Evolutionary conservation across 768 basidiomycete species (phyloP).

Genomic region (Boletellus sp.): DNA sequence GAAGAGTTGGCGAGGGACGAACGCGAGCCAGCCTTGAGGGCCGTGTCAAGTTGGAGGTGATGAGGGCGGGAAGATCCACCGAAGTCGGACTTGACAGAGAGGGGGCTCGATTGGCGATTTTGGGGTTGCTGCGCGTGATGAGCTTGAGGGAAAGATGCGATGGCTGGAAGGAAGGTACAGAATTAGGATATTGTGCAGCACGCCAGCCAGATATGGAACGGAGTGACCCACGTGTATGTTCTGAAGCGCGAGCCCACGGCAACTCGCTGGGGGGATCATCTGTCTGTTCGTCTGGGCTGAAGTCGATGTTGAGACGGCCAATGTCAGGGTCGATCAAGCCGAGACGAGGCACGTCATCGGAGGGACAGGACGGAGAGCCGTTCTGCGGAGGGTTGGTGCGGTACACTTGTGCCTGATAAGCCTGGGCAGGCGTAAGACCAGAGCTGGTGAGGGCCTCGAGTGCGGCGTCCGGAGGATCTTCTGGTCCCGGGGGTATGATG

Average conservation of each 20-base stretch:
- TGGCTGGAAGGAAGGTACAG: conserved; percentile 22
- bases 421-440: conserved; percentile 72
- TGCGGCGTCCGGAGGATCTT: conserved; percentile 46
- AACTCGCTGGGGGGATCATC: conserved; percentile 50
- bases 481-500: conserved; percentile 44
- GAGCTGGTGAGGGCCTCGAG: conserved; percentile 44
- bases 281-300: conserved; percentile 33
- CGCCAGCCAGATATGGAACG: conserved; percentile 27
- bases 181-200: conserved; percentile 28
- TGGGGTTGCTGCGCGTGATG: conserved; percentile 23
- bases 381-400: conserved; percentile 40
- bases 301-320: conserved; percentile 58
- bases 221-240: conserved; percentile 41
- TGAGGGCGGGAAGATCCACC: conserved; percentile 38
- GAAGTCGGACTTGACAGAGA: conserved; percentile 38
- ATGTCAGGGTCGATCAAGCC: conserved; percentile 53
- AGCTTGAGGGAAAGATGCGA: conserved; percentile 23
- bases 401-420: conserved; percentile 76
- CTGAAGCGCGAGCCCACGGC: conserved; percentile 46
- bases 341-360: conserved; percentile 36
- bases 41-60: conserved; percentile 61
- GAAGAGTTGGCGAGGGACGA: conserved; percentile 43
- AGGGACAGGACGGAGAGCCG: conserved; percentile 22
- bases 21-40: conserved; percentile 38
- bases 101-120: conserved; percentile 34